Evolutionary conservation across 139 green algal species (phyloP), one percentile per base, ranked within the genome.

Genomic region (Pedinophyceae sp.): DNA sequence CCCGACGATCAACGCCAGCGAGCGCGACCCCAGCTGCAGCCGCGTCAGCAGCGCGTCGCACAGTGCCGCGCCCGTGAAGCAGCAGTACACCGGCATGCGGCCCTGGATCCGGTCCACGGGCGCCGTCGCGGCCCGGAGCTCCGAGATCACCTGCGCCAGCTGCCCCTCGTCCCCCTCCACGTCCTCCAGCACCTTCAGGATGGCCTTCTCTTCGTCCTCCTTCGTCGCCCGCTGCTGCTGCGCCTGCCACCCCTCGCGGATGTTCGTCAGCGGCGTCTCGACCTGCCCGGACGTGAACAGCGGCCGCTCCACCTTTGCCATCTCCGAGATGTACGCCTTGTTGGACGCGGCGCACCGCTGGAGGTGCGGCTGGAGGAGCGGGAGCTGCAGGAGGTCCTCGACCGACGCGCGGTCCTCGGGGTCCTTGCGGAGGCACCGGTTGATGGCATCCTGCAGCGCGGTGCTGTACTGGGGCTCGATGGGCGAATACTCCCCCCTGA

Each of bases 131-230:
- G 28, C 19, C n/a, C 60, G 54, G 52, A 67, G 61, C 25, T 41
- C 26, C 26, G 30, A 10, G 7, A 67, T 55, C 7, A 67, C 43
- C 52, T 30, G 46, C 60, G 61, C 60, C 27, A 68, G 62, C 54
- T 68, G 18, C 26, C 52, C 22, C 54, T n/a, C n/a, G n/a, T 68
- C 61, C 61, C 62, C 61, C 54, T 68, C 61, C 48, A 68, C 16
- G 34, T 68, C 52, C 16, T 13, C 17, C 16, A 58, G 34, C 27
- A 58, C 50, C 27, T 6, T 55, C 23, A 22, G 20, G 49, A 22
- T 34, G 23, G 22, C 16, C 49, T 23, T 22, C 27, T 18, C 17
- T 6, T 34, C 49, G 23, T 41, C 18, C 17, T 19, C 27, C 49
- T 17, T 16, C 13, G 16, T 24, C 15, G 46, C 22, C 46, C 16